These are phyloP conservation scores for Phlyctochytrium arcticum DNA, from an alignment of 192 early-diverging fungal species.

Conservation along the genomic window DNA sequence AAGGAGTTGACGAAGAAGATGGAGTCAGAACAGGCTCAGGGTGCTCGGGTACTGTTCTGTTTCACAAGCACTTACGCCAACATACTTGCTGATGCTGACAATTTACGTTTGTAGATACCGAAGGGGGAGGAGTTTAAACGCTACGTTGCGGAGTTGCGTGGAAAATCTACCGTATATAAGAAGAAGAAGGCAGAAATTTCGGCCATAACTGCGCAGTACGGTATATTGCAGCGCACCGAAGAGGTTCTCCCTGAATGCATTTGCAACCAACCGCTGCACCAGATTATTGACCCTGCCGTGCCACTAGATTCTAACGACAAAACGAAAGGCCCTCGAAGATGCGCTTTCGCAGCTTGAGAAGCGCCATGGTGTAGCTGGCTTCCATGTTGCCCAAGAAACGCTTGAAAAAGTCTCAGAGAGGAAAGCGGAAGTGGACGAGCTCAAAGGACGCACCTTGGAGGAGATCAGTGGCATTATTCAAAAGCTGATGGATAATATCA, in stretches of 20 bases:
- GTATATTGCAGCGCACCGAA: conserved; percentile 52
- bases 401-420: conserved; percentile 54
- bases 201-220: conserved; percentile 45
- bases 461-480: conserved; percentile 53
- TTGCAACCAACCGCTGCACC: no score
- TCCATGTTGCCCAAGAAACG: conserved; percentile 42
- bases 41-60: conserved; percentile 40
- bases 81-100: not conserved
- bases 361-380: conserved; percentile 35
- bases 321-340: conserved; percentile 24
- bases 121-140: conserved; percentile 62
- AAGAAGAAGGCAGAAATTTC: conserved; percentile 51
- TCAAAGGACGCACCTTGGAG: conserved; percentile 50
- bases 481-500: conserved; percentile 43
- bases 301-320: conserved; percentile 28
- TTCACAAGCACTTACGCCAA: not conserved
- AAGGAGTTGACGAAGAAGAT: conserved; percentile 37
- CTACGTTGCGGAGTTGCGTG: conserved; percentile 56
- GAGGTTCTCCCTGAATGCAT: conserved; percentile 31
- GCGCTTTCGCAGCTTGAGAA: conserved; percentile 33
- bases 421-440: conserved; percentile 54
- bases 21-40: conserved; percentile 26
- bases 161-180: conserved; percentile 57
- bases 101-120: no score
- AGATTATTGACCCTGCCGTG: not conserved